Evolutionary conservation across 2,329 filamentous ascomycete genomes (phyloP), one percentile per base, ranked within the genome.

Genomic region (Penicillium sp.): DNA sequence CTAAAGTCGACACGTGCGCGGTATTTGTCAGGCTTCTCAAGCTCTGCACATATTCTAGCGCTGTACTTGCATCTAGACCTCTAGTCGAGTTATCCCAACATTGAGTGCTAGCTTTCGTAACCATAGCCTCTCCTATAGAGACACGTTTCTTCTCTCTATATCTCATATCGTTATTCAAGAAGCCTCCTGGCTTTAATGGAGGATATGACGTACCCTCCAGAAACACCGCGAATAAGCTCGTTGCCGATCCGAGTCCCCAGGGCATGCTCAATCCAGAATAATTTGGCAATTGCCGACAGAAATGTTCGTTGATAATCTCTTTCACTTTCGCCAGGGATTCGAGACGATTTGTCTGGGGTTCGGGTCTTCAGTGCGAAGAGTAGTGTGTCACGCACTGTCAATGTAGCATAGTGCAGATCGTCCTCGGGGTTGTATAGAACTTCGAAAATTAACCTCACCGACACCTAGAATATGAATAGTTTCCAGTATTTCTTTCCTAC

Each of bases 81-180:
- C 83, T 80, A 0, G 89, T 92, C 21, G 82, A 86, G 60, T 91
- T 91, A 56, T 89, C 91, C 90, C 90, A 94, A 56, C 86, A 88
- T 68, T 90, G 87, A 1, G 84, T 77, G 37, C 81, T 85, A 1
- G 84, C 83, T n/a, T 75, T 75, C 14, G 87, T 87, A 10, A 92
- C 77, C 55, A 88, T 82, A 61, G 90, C 90, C 72, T 94, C 90
- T 1, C 88, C 89, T 57, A 94, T 91, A 40, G 86, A 89, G 5
- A 95, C 90, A 69, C 91, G 86, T 76, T 94, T 92, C 52, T 87
- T 79, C 69, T 90, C 87, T 33, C 59, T 61, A 19, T 4, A 31
- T 21, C 21, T 10, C n/a, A 16, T 28, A 4, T 11, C 24, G 13
- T 18, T 19, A 13, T n/a, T 16, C 34, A 24, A n/a, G 7, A 28